These are phyloP conservation scores for Conticribra weissflogii DNA, from an alignment of 108 stramenopile genomes.

Conservation along the genomic window DNA sequence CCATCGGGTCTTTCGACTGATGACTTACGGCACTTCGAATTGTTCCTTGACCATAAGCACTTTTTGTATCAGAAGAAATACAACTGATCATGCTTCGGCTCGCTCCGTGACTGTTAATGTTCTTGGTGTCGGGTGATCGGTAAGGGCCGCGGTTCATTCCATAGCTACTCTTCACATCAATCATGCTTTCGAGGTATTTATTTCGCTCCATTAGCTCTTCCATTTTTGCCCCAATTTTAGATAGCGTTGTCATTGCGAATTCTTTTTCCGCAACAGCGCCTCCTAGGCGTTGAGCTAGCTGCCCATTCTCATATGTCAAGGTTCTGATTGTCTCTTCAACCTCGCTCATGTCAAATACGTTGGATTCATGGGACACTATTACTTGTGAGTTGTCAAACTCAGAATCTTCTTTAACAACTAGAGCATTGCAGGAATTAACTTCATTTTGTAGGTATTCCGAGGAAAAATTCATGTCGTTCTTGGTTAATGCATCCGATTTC, in stretches of 20 bases:
- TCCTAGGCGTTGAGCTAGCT: constrained; percentile 28
- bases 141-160: constrained; percentile 7
- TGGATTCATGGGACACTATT: not conserved
- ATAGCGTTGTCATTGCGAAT: constrained; percentile 33
- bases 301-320: constrained; percentile 26
- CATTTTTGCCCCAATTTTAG: constrained; percentile 31
- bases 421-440: not conserved
- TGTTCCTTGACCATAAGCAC: not conserved
- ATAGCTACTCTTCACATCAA: constrained; percentile 19
- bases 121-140: no score
- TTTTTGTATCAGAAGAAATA: constrained; percentile 7
- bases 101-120: no score
- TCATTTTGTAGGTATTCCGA: not conserved
- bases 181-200: constrained; percentile 21
- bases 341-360: not conserved
- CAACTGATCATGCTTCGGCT: no score
- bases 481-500: not conserved
- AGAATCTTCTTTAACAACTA: not conserved
- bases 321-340: constrained; percentile 25
- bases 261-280: constrained; percentile 43
- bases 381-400: constrained; percentile 1
- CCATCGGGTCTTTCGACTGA: not conserved
- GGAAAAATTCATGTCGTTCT: not conserved
- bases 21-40: not conserved
- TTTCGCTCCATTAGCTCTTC: constrained; percentile 40